Percentiles rank a stretch among this genome's conserved stretches.
These are phyloP conservation scores for Bertia moriformis DNA, from an alignment of 2,329 filamentous ascomycete genomes.

Conservation along the genomic window DNA sequence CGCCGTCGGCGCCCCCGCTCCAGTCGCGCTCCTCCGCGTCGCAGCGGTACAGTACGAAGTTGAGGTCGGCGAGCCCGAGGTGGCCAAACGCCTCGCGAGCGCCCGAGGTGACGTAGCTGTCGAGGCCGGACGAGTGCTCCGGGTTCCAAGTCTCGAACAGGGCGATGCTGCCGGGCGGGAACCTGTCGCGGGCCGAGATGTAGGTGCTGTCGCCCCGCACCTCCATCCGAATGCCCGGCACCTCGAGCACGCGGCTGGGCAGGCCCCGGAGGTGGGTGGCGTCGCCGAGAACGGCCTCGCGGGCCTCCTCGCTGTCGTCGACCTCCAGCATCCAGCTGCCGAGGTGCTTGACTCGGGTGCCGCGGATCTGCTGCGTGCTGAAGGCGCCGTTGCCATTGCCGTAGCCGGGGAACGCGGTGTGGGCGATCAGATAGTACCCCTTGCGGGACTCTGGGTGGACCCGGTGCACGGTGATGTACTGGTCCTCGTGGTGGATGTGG, in stretches of 20 bases:
- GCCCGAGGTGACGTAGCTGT: constrained; percentile 73
- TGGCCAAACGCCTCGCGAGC: constrained; percentile 65
- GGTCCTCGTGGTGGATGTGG: constrained; percentile 88
- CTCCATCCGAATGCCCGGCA: constrained; percentile 62
- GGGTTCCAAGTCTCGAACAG: constrained; percentile 88
- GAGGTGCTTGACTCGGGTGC: constrained; percentile 72
- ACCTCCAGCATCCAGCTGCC: constrained; percentile 89
- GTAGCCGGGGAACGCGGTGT: constrained; percentile 87
- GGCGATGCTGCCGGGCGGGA: constrained; percentile 86
- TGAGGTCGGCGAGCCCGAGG: constrained; percentile 68
- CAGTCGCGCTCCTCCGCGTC: constrained; percentile 75
- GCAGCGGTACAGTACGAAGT: constrained; percentile 80
- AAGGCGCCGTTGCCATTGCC: constrained; percentile 72
- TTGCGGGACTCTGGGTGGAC: constrained; percentile 85
- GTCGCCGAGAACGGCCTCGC: constrained; percentile 50
- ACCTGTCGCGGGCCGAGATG: constrained; percentile 67
- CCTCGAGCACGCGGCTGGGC: constrained; percentile 65
- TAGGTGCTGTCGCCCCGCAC: constrained; percentile 59
- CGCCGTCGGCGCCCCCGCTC: constrained; percentile 63
- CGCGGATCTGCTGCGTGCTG: constrained; percentile 63
- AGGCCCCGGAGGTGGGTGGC: constrained; percentile 62
- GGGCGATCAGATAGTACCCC: constrained; percentile 88
- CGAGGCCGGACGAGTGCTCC: constrained; percentile 70
- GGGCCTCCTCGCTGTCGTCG: constrained; percentile 59
- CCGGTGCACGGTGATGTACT: constrained; percentile 91